A percentile compares a stretch with the other conserved stretches of the same genome.
phyloP scores from a whole-genome alignment of 331 rosid species.

The Rhamnella rubrinervis region DNA sequence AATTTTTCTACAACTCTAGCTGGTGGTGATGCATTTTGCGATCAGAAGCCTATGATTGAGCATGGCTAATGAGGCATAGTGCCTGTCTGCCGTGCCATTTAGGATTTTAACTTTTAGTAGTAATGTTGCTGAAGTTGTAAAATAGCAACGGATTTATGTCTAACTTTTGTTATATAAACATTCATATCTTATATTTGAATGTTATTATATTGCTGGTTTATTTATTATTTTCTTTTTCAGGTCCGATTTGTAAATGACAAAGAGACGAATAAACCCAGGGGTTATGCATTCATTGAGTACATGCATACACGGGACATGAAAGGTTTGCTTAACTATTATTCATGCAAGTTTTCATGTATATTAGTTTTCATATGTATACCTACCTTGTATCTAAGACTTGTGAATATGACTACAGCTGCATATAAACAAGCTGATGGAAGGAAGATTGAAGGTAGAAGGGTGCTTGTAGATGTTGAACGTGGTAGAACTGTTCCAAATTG shows the following conservation, averaged over 20 bases:
- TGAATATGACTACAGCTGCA: conserved; percentile 64
- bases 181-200: conserved; percentile 22
- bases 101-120: conserved; percentile 47
- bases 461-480: conserved; percentile 97
- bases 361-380: background rate
- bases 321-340: conserved; percentile 44
- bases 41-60: conserved; percentile 87
- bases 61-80: conserved; percentile 99
- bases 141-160: conserved; percentile 11
- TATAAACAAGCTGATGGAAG: conserved; percentile 99
- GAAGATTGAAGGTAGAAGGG: conserved; percentile 95
- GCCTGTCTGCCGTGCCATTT: conserved; percentile 99
- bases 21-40: conserved; percentile 96
- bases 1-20: conserved; percentile 87
- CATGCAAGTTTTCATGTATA: conserved; percentile 8
- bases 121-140: conserved; percentile 6
- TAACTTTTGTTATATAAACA: conserved; percentile 9
- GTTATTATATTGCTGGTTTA: conserved; percentile 24
- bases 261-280: conserved; percentile 77
- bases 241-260: conserved; percentile 77
- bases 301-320: conserved; percentile 98
- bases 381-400: conserved; percentile 2
- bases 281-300: conserved; percentile 92
- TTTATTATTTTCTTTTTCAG: conserved; percentile 40
- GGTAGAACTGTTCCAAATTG: conserved; percentile 99